Conservation (phyloP, 805 yeast genomes). For the Teunomyces kruisii region DNA sequence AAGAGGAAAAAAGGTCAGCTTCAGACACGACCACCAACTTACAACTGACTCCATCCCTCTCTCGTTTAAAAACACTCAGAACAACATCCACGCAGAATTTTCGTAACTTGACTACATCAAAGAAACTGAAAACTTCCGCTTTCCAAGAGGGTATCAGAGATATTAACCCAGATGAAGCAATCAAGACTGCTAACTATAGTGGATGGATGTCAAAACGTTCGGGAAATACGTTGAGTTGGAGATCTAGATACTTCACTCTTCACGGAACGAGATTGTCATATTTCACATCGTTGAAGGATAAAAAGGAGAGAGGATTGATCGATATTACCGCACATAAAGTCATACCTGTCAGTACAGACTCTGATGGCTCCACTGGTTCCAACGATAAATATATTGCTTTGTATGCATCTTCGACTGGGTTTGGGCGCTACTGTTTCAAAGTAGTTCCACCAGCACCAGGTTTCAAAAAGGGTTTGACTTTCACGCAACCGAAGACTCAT, state of each 20-base stretch:
- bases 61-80: conserved; percentile 51
- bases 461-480: conserved; percentile 88
- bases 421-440: conserved; percentile 91
- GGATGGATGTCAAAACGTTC: conserved; percentile 96
- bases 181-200: conserved; percentile 68
- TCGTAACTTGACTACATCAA: conserved; percentile 42
- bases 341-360: conserved; percentile 54
- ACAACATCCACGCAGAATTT: conserved; percentile 54
- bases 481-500: conserved; percentile 94
- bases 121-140: conserved; percentile 71
- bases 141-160: conserved; percentile 84
- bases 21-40: conserved; percentile 34
- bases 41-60: conserved; percentile 18
- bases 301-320: conserved; percentile 85
- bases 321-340: conserved; percentile 96
- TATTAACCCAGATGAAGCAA: conserved; percentile 74
- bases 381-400: conserved; percentile 84
- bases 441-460: conserved; percentile 98
- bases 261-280: conserved; percentile 94
- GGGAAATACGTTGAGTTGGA: conserved; percentile 86
- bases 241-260: conserved; percentile 77
- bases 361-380: conserved; percentile 49
- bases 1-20: conserved; percentile 27
- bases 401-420: conserved; percentile 90
- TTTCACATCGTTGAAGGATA: conserved; percentile 74